phyloP scores from a whole-genome alignment of 2,329 filamentous ascomycete genomes.

The Aspergillus pseudonomiae region DNA sequence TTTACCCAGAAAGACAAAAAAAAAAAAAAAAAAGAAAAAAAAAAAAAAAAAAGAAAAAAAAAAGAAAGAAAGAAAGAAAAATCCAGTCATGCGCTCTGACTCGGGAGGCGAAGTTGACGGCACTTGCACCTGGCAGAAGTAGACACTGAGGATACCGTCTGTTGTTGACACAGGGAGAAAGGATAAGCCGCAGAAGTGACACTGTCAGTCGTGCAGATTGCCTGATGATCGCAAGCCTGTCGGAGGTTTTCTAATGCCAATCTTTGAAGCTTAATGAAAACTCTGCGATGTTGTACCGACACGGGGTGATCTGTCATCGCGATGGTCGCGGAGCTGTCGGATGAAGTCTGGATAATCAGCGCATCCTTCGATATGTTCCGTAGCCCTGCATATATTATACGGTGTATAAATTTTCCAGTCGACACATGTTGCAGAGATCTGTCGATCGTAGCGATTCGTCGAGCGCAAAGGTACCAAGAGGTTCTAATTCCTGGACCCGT shows the following conservation, averaged over 20 bases:
- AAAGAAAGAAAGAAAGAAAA: too few species aligned
- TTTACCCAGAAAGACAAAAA: conserved; percentile 3
- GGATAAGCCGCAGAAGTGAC: neutral
- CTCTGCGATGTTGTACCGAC: neutral
- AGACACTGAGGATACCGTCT: neutral
- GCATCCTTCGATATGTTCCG: neutral
- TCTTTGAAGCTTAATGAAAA: neutral
- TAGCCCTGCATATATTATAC: neutral
- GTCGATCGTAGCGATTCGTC: neutral
- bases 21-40: neutral
- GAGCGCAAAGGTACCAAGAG: neutral
- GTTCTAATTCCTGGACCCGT: neutral
- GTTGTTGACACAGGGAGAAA: neutral
- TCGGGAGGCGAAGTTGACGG: neutral
- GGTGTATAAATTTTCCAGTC: neutral
- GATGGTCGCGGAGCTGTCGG: neutral
- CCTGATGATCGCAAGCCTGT: neutral
- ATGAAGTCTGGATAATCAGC: neutral
- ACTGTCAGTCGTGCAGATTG: neutral
- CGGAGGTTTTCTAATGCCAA: neutral
- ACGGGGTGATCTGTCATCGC: neutral
- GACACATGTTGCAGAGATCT: neutral
- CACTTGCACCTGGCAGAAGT: neutral
- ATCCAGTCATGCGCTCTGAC: neutral
- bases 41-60: neutral